phyloP scores from a whole-genome alignment of 2,329 filamentous ascomycete genomes.

The Fusarium kyushuense region DNA sequence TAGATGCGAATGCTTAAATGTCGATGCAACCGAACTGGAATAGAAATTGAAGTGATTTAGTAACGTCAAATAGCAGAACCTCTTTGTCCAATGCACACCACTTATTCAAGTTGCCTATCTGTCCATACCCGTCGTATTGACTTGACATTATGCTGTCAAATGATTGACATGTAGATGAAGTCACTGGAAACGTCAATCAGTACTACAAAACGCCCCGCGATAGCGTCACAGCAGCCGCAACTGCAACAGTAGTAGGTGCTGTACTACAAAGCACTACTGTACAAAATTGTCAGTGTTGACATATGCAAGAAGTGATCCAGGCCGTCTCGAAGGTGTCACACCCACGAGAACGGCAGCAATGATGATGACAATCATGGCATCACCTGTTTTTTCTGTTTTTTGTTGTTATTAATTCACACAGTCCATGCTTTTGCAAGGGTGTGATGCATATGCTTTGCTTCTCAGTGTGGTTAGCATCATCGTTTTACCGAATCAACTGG shows the following conservation, averaged over 20 bases:
- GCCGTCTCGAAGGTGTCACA: conserved; percentile 21
- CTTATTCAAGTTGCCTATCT: not conserved
- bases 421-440: conserved; percentile 20
- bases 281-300: conserved; percentile 22
- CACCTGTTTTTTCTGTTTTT: conserved; percentile 4
- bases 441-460: conserved; percentile 23
- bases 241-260: not conserved
- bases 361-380: conserved; percentile 39
- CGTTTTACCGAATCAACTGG: conserved; percentile 17
- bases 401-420: conserved; percentile 6
- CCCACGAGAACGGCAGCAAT: conserved; percentile 15
- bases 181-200: conserved; percentile 30
- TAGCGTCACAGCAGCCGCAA: conserved; percentile 23
- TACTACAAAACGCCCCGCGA: conserved; percentile 24
- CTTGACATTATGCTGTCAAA: not conserved
- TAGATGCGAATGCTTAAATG: not conserved
- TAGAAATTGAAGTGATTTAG: not conserved
- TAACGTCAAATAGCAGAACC: conserved; percentile 16
- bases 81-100: conserved; percentile 6
- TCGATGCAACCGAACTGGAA: not conserved
- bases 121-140: not conserved
- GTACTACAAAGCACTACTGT: conserved; percentile 14
- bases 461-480: conserved; percentile 36
- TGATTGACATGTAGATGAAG: conserved; percentile 28
- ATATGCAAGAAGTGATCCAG: conserved; percentile 19